These are phyloP conservation scores for Fusarium sp. DNA, from an alignment of 2,329 filamentous ascomycete species.

Conservation along the genomic window DNA sequence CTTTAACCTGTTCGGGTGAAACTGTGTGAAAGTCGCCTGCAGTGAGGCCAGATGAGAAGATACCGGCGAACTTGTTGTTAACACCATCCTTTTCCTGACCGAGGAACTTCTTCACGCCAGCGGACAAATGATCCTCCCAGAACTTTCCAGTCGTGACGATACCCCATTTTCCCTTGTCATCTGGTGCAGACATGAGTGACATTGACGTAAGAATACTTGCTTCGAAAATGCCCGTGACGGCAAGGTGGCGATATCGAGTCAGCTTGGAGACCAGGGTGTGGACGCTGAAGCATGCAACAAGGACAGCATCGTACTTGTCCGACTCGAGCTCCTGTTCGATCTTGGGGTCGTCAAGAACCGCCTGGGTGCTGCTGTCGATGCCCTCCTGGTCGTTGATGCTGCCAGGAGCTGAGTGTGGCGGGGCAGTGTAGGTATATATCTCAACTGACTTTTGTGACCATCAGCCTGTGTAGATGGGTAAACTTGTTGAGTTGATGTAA, in stretches of 20 bases:
- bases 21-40: constrained; percentile 83
- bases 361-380: constrained; percentile 69
- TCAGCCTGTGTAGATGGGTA: constrained; percentile 26
- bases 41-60: constrained; percentile 82
- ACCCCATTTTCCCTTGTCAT: constrained; percentile 70
- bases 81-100: constrained; percentile 56
- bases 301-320: constrained; percentile 74
- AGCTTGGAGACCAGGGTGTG: constrained; percentile 79
- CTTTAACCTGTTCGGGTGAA: constrained; percentile 70
- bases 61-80: constrained; percentile 75
- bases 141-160: constrained; percentile 89
- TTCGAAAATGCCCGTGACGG: constrained; percentile 81
- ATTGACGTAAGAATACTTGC: constrained; percentile 76
- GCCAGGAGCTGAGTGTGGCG: constrained; percentile 66
- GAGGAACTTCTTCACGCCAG: constrained; percentile 73
- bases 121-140: constrained; percentile 79
- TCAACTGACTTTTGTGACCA: constrained; percentile 55
- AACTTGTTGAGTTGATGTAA: background rate
- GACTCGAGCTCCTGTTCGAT: constrained; percentile 50
- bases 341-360: constrained; percentile 68
- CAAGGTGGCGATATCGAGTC: constrained; percentile 47
- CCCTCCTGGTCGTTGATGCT: constrained; percentile 84
- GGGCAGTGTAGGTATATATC: constrained; percentile 73
- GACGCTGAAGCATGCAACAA: constrained; percentile 89
- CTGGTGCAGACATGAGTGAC: constrained; percentile 54